phyloP scores from a whole-genome alignment of 108 stramenopile genomes.

The Parietichytrium sp. region DNA sequence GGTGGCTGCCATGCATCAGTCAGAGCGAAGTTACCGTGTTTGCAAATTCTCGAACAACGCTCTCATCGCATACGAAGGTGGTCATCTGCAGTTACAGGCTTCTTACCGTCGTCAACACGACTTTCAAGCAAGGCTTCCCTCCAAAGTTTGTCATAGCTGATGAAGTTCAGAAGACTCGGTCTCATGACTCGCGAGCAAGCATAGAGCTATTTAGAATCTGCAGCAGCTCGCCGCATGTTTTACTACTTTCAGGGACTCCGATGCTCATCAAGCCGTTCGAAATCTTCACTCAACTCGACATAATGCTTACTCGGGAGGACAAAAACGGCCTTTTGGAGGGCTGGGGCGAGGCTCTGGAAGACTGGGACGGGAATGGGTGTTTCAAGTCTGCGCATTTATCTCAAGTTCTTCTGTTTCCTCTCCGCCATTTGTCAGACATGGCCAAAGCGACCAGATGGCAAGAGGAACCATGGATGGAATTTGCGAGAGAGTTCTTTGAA shows the following conservation, averaged over 20 bases:
- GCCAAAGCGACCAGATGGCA: too few relatives aligned
- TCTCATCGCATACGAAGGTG: background rate
- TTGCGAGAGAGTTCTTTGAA: too few relatives aligned
- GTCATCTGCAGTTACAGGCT: background rate
- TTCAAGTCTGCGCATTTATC: too few relatives aligned
- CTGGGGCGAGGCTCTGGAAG: too few relatives aligned
- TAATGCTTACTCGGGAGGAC: background rate
- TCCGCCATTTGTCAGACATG: too few relatives aligned
- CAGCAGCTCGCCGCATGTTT: background rate
- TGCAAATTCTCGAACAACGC: background rate
- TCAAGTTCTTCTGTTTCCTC: too few relatives aligned
- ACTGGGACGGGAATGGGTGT: too few relatives aligned
- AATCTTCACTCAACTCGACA: background rate
- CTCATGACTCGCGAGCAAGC: background rate
- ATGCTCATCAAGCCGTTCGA: constrained; percentile 19
- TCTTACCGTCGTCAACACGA: background rate
- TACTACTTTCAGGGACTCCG: background rate
- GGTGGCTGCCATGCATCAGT: background rate
- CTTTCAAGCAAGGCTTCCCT: too few relatives aligned
- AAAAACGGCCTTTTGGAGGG: background rate
- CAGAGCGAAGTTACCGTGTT: background rate
- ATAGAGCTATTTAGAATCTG: background rate
- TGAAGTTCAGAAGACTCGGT: constrained; percentile 19
- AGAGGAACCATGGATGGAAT: too few relatives aligned
- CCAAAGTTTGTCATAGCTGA: constrained; percentile 4